phyloP scores from a whole-genome alignment of 345 rosid species.

The Nephelium lappaceum region DNA sequence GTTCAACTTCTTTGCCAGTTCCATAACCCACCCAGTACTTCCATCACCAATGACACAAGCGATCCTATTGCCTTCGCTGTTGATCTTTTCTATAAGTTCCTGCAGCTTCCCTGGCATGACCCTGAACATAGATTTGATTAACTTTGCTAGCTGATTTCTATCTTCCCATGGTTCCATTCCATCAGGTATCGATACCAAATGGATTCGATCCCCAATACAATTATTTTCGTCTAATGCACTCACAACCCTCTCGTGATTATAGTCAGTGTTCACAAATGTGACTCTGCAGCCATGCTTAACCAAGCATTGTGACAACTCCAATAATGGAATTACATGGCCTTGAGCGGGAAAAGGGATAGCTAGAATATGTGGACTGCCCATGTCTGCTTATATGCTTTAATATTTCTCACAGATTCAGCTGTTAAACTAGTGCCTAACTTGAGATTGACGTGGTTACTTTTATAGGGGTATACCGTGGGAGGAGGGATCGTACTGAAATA shows the following conservation, averaged over 20 bases:
- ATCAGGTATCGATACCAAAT: slow-evolving; percentile 18
- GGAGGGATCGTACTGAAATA: no score
- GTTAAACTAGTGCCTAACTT: no score
- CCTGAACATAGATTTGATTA: not conserved
- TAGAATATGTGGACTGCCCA: not conserved
- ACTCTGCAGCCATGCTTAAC: slow-evolving; percentile 21
- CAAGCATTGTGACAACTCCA: slow-evolving; percentile 15
- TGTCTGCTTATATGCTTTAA: not conserved
- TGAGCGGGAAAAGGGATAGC: not conserved
- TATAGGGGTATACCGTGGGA: no score
- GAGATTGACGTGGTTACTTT: no score
- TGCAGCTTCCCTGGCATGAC: slow-evolving; percentile 19
- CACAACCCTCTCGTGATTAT: slow-evolving; percentile 7
- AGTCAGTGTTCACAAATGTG: slow-evolving; percentile 11
- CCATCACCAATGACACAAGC: slow-evolving; percentile 19
- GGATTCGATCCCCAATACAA: not conserved
- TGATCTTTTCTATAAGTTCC: slow-evolving; percentile 13
- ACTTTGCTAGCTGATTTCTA: slow-evolving; percentile 1
- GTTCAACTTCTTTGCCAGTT: slow-evolving; percentile 18
- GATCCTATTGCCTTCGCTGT: slow-evolving; percentile 1
- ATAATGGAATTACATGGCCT: slow-evolving; percentile 14
- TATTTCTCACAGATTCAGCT: no score
- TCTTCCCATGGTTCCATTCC: slow-evolving; percentile 17
- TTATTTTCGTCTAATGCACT: not conserved
- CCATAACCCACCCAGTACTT: not conserved